Percentiles rank a stretch among this genome's conserved stretches.
These are phyloP conservation scores for Trifolium subterraneum DNA, from an alignment of 306 rosid species.

Conservation along the genomic window DNA sequence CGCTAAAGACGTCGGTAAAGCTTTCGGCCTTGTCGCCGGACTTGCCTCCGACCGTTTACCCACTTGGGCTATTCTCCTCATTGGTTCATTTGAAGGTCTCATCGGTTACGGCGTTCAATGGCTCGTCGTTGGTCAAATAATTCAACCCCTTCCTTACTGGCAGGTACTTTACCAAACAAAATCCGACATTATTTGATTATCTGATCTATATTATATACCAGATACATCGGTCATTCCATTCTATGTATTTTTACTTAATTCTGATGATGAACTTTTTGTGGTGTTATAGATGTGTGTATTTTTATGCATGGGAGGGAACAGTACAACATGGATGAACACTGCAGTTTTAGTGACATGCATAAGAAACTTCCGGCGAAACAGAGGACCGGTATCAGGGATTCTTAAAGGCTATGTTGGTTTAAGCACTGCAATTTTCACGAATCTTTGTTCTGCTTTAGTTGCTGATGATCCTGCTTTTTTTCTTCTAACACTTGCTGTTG, in stretches of 20 bases:
- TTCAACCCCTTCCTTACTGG: slow-evolving; percentile 80
- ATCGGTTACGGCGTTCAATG: slow-evolving; percentile 86
- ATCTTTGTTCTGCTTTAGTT: slow-evolving; percentile 71
- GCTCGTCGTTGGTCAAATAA: slow-evolving; percentile 80
- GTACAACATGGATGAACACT: slow-evolving; percentile 99
- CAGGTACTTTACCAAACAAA: slow-evolving; percentile 53
- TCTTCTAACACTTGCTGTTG: slow-evolving; percentile 68
- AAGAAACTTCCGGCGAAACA: slow-evolving; percentile 71
- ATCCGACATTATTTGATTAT: too few species aligned
- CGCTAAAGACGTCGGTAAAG: slow-evolving; percentile 84
- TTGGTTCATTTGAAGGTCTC: slow-evolving; percentile 80
- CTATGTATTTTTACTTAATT: neutral
- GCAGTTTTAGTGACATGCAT: slow-evolving; percentile 85
- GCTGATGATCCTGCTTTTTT: slow-evolving; percentile 64
- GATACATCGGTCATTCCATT: neutral
- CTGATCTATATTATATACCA: too few species aligned
- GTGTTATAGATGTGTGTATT: slow-evolving; percentile 62
- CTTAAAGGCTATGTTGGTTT: slow-evolving; percentile 82
- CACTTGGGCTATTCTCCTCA: slow-evolving; percentile 73
- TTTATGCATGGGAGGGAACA: slow-evolving; percentile 92
- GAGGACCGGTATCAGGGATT: slow-evolving; percentile 90
- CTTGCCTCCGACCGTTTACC: slow-evolving; percentile 76
- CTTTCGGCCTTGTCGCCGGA: slow-evolving; percentile 85
- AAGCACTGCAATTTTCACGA: slow-evolving; percentile 95
- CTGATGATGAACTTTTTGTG: neutral